phyloP scores from a whole-genome alignment of 2,329 filamentous ascomycete genomes.

The Ophidiomyces ophidiicola region DNA sequence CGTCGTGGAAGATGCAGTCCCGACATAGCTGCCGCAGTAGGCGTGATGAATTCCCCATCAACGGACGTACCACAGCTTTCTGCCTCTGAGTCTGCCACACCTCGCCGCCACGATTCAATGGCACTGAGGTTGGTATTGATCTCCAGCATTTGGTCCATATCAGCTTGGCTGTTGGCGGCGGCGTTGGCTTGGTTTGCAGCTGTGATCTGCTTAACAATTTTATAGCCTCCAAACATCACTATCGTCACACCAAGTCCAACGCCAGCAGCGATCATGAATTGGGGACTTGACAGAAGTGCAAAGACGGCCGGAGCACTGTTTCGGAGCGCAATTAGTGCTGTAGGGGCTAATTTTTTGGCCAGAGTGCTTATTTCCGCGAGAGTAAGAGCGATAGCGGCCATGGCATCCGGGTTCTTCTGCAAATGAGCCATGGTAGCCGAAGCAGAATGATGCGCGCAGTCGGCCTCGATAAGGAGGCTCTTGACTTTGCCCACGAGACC shows the following conservation, averaged over 20 bases:
- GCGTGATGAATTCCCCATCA: slow-evolving; percentile 55
- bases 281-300: slow-evolving; percentile 71
- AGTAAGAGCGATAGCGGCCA: slow-evolving; percentile 84
- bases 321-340: slow-evolving; percentile 64
- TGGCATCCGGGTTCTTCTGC: slow-evolving; percentile 74
- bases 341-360: slow-evolving; percentile 70
- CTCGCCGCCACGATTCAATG: slow-evolving; percentile 52
- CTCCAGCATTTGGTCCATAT: slow-evolving; percentile 47
- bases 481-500: slow-evolving; percentile 65
- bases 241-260: slow-evolving; percentile 87
- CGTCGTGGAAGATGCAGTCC: slow-evolving; percentile 27
- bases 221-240: slow-evolving; percentile 91
- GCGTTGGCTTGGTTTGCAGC: slow-evolving; percentile 20
- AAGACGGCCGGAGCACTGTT: slow-evolving; percentile 74
- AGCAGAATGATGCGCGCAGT: slow-evolving; percentile 77
- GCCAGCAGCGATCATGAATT: slow-evolving; percentile 87
- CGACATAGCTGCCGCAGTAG: slow-evolving; percentile 41
- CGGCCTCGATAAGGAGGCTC: slow-evolving; percentile 66
- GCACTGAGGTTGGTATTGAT: slow-evolving; percentile 39
- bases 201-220: slow-evolving; percentile 82
- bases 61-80: slow-evolving; percentile 47
- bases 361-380: slow-evolving; percentile 81
- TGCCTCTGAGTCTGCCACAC: slow-evolving; percentile 47
- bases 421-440: slow-evolving; percentile 69
- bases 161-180: slow-evolving; percentile 15